Base-by-base conservation (phyloP, 2,329 filamentous ascomycete genomes). In the Leptosphaerulina australis region DNA sequence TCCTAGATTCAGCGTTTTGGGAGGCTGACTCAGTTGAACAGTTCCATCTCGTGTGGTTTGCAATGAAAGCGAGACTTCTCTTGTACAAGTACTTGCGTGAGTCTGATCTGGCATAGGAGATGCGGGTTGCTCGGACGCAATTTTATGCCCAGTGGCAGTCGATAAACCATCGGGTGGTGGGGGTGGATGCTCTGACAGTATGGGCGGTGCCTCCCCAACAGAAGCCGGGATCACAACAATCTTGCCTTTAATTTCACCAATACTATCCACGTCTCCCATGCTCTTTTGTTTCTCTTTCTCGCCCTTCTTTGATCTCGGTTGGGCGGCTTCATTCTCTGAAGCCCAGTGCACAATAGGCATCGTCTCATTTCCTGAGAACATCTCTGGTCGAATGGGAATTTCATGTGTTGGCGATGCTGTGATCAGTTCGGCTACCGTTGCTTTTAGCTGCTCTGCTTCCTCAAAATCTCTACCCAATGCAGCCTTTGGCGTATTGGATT, bases 21-120 rank as follows among this genome's bases (percentile, higher is more conserved):
- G 57, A 20, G 63, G 68, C 21, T 65, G 46, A 39, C 44, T 66
- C 35, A 71, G 46, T n/a, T 64, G 56, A 28, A 59, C 45, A 17
- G 56, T 53, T 41, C 69, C 69, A 31, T 69, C 63, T 30, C 55
- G 64, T 2, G 67, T 12, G 6, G 59, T 57, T 44, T 64, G 55
- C 11, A 66, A 48, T 5, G 62, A 64, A 5, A 67, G 66, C 6
- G 65, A 70, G 2, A 60, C 44, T 24, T 55, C 51, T 6, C n/a
- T 31, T 31, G 33, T 10, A 28, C 35, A 15, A n/a, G 26, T 10
- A 4, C 21, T 17, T 5, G 24, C 14, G 17, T 47, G 29, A 10
- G 48, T 15, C 4, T 30, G n/a, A 4, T 45, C 22, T 18, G 29
- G 34, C 9, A 26, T 17, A 14, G 50, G 39, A 12, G 53, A 45